phyloP scores from a whole-genome alignment of 2,329 filamentous ascomycete genomes.

The Stachybotrys echinatus region DNA sequence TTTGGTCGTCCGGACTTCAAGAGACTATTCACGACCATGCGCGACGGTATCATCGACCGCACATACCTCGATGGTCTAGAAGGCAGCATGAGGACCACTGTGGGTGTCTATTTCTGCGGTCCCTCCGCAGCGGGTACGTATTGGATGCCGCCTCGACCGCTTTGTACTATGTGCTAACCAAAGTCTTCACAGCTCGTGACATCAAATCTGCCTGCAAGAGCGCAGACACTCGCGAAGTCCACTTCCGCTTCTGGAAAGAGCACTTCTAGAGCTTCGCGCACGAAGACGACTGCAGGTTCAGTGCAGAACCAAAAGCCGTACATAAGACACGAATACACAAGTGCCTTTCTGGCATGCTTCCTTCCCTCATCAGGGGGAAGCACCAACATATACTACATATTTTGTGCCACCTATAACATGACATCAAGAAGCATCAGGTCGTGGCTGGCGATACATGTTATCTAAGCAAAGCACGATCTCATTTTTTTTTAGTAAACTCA shows the following conservation, averaged over 20 bases:
- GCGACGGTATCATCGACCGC: slow-evolving; percentile 78
- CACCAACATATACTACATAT: too few species aligned
- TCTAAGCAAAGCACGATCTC: too few species aligned
- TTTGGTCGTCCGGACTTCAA: slow-evolving; percentile 91
- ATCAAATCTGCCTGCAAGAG: slow-evolving; percentile 77
- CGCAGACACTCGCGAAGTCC: slow-evolving; percentile 71
- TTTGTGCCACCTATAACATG: too few species aligned
- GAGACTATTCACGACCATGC: slow-evolving; percentile 76
- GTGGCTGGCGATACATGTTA: too few species aligned
- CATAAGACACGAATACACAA: neutral
- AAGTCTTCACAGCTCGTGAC: slow-evolving; percentile 64
- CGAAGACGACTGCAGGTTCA: neutral
- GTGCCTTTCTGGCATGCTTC: neutral
- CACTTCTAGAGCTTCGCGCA: slow-evolving; percentile 54
- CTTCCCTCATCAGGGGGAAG: too few species aligned
- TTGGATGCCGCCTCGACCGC: neutral
- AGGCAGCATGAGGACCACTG: slow-evolving; percentile 69
- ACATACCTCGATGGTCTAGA: slow-evolving; percentile 82
- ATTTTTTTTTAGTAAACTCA: too few species aligned
- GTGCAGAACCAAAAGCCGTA: neutral
- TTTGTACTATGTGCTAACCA: neutral
- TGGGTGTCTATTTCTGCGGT: slow-evolving; percentile 98
- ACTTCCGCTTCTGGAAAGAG: slow-evolving; percentile 99
- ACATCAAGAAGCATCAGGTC: too few species aligned
- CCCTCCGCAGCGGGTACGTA: slow-evolving; percentile 62